Percentiles rank a stretch among this genome's conserved stretches.
phyloP scores from a whole-genome alignment of 257 asterid genomes.

The Vinca minor region DNA sequence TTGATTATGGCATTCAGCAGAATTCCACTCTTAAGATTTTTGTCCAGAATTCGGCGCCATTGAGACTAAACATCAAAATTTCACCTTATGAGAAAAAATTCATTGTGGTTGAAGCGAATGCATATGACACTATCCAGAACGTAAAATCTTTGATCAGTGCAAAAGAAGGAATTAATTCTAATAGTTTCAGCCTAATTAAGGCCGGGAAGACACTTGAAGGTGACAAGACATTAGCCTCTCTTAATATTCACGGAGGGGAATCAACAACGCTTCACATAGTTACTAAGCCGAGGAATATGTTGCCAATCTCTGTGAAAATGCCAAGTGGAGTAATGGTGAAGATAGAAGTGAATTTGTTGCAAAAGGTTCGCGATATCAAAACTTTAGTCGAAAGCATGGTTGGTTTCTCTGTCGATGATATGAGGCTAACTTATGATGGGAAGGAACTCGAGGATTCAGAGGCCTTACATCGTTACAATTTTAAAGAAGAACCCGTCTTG shows the following conservation, averaged over 20 bases:
- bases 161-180: constrained; percentile 9
- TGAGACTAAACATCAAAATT: constrained; percentile 6
- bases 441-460: constrained; percentile 8
- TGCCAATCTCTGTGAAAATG: constrained; percentile 16
- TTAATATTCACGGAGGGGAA: constrained; percentile 3
- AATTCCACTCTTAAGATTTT: constrained; percentile 16
- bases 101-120: constrained; percentile 14
- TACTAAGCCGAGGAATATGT: background rate
- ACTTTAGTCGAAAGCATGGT: constrained; percentile 20
- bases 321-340: constrained; percentile 11
- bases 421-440: constrained; percentile 5
- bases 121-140: constrained; percentile 17
- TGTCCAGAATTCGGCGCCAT: constrained; percentile 9
- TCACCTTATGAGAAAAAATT: background rate
- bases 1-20: constrained; percentile 12
- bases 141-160: constrained; percentile 13
- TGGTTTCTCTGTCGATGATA: constrained; percentile 6
- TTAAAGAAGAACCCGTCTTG: constrained; percentile 10
- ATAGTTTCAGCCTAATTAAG: constrained; percentile 9
- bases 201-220: constrained; percentile 21
- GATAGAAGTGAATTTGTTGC: constrained; percentile 11
- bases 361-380: constrained; percentile 17
- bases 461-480: constrained; percentile 8
- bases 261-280: constrained; percentile 26
- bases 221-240: constrained; percentile 15